Percentiles rank a stretch among this genome's conserved stretches.
phyloP scores from a whole-genome alignment of 2,329 filamentous ascomycete genomes.

The Chaetothyriales sp. region DNA sequence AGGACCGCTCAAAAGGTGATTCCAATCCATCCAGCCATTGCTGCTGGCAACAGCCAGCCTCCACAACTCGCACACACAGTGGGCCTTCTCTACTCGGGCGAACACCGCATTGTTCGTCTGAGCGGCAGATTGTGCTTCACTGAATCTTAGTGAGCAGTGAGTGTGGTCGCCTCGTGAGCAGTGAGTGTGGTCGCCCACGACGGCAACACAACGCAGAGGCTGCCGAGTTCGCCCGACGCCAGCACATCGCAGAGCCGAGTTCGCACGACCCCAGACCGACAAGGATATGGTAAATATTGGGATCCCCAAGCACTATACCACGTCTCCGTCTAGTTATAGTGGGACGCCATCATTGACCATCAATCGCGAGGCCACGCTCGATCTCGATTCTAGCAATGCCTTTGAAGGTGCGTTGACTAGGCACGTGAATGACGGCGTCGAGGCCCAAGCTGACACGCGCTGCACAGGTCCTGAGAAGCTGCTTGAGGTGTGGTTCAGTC shows the following conservation, averaged over 20 bases:
- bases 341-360: constrained; percentile 86
- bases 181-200: too few relatives aligned
- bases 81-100: constrained; percentile 96
- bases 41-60: constrained; percentile 82
- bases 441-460: background rate
- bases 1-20: constrained; percentile 56
- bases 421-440: too few relatives aligned
- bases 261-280: constrained; percentile 5
- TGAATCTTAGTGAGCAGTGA: constrained; percentile 34
- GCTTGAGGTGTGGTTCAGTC: constrained; percentile 94
- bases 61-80: constrained; percentile 50
- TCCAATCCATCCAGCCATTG: constrained; percentile 34
- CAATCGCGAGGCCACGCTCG: constrained; percentile 85
- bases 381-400: constrained; percentile 87
- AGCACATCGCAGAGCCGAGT: background rate
- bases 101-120: constrained; percentile 92
- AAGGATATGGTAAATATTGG: constrained; percentile 73
- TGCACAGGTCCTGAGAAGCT: constrained; percentile 84
- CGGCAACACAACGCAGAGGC: background rate
- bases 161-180: constrained; percentile 8
- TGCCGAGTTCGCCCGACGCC: too few relatives aligned
- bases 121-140: constrained; percentile 93
- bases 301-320: constrained; percentile 67
- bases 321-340: constrained; percentile 62
- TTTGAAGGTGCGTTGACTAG: constrained; percentile 61